Percentiles rank a stretch among this genome's conserved stretches.
phyloP scores from a whole-genome alignment of 2,329 filamentous ascomycete species.

The Sporothrix variecibatus region DNA sequence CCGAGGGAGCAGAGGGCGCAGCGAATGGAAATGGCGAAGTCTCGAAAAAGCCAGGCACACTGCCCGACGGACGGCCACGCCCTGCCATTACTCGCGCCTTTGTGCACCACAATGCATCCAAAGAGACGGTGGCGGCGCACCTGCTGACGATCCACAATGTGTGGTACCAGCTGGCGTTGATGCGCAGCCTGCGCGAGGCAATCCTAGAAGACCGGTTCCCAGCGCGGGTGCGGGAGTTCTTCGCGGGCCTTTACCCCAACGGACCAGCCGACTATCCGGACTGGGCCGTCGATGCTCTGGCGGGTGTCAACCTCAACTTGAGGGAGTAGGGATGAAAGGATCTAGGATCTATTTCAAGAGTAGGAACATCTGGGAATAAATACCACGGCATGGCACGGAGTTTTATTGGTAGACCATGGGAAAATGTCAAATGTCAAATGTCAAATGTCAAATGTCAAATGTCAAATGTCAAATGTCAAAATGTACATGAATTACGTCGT shows the following conservation, averaged over 20 bases:
- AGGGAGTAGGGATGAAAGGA: constrained; percentile 12
- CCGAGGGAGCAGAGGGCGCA: neutral
- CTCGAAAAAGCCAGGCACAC: neutral
- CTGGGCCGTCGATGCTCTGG: constrained; percentile 83
- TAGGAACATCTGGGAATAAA: neutral
- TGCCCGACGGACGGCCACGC: constrained; percentile 47
- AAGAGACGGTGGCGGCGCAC: constrained; percentile 89
- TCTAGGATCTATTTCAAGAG: too few species aligned
- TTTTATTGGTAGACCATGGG: neutral
- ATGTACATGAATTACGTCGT: too few species aligned
- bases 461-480: too few species aligned
- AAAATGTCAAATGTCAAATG: neutral
- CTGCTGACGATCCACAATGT: constrained; percentile 93
- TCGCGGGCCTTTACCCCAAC: constrained; percentile 69
- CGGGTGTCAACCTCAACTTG: constrained; percentile 77
- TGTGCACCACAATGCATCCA: constrained; percentile 86
- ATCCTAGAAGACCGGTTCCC: constrained; percentile 83
- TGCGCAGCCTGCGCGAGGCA: constrained; percentile 72
- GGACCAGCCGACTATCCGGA: constrained; percentile 65
- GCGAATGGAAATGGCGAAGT: neutral
- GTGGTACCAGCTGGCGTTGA: constrained; percentile 84
- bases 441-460: too few species aligned
- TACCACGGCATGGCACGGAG: constrained; percentile 12
- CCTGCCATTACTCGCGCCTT: constrained; percentile 84
- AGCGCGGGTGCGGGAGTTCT: constrained; percentile 75